phyloP scores from a whole-genome alignment of 2,329 filamentous ascomycete genomes.

The Lasiodiplodia hormozganensis region DNA sequence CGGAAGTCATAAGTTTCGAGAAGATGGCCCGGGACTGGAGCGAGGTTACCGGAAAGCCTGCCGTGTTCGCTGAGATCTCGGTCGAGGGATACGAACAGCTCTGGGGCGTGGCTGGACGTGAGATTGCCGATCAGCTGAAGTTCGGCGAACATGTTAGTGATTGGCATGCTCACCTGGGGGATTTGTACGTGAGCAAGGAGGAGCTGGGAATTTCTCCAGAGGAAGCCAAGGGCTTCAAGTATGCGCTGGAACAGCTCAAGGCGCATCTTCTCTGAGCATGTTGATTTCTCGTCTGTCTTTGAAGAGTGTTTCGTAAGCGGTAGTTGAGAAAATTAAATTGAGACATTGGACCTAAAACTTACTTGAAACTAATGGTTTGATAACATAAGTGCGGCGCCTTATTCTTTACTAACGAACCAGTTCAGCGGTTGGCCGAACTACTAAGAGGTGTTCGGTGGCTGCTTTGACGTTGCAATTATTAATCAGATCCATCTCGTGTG shows the following conservation, averaged over 20 bases:
- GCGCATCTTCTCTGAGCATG: background rate
- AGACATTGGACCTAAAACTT: too few relatives aligned
- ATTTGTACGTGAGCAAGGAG: constrained; percentile 35
- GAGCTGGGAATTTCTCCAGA: constrained; percentile 37
- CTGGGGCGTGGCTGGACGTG: constrained; percentile 36
- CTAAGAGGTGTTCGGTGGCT: background rate
- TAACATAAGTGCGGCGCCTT: background rate
- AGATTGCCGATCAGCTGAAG: constrained; percentile 39
- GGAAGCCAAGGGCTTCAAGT: constrained; percentile 38
- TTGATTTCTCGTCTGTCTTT: background rate
- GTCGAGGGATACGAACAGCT: constrained; percentile 34
- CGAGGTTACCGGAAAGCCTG: constrained; percentile 39
- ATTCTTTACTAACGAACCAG: background rate
- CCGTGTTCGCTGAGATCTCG: constrained; percentile 36
- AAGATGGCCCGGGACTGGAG: constrained; percentile 39
- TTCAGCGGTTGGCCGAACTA: background rate
- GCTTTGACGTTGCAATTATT: background rate
- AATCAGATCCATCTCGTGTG: constrained; percentile 22
- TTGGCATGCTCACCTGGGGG: constrained; percentile 34
- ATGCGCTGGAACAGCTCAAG: constrained; percentile 34
- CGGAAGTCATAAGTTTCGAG: constrained; percentile 39
- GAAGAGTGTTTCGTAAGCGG: background rate
- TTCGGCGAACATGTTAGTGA: constrained; percentile 39
- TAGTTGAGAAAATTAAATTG: too few relatives aligned
- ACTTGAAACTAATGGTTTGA: too few relatives aligned